Percentiles rank a stretch among this genome's conserved stretches.
Evolutionary conservation across 352 stramenopile species (phyloP).

Genomic region (Thalassiosira exigua): DNA sequence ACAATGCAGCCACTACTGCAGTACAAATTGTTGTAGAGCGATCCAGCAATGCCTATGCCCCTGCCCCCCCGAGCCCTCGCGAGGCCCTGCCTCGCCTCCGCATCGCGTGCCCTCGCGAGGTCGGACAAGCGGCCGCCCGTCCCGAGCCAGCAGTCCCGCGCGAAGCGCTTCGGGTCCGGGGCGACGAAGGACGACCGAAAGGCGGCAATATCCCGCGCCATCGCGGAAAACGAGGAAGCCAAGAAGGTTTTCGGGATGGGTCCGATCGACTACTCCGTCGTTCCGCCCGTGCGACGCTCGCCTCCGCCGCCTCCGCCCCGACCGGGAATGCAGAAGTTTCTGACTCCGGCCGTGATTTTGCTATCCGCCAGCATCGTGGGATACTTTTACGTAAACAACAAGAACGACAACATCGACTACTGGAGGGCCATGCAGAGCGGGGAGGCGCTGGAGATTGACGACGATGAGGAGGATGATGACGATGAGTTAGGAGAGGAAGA

Average conservation of each 20-base stretch:
- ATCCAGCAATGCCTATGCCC: too few species aligned
- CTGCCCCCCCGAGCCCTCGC: too few species aligned
- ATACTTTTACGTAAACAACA: slow-evolving; percentile 69
- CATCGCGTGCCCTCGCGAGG: too few species aligned
- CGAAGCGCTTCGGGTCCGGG: not conserved
- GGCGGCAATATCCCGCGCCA: not conserved
- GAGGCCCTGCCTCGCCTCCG: too few species aligned
- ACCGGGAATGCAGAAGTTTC: slow-evolving; percentile 29
- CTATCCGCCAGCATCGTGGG: slow-evolving; percentile 4
- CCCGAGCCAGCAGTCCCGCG: not conserved
- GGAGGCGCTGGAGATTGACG: slow-evolving; percentile 24
- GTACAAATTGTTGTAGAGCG: too few species aligned
- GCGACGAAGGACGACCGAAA: not conserved
- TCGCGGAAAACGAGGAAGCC: slow-evolving; percentile 21
- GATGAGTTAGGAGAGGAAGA: slow-evolving; percentile 33
- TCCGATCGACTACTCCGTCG: slow-evolving; percentile 57
- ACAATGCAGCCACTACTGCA: too few species aligned
- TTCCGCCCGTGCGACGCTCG: slow-evolving; percentile 36
- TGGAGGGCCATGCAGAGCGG: slow-evolving; percentile 62
- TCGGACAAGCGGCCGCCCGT: too few species aligned
- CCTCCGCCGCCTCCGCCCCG: slow-evolving; percentile 48
- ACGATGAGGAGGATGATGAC: slow-evolving; percentile 59
- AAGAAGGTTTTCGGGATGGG: slow-evolving; percentile 58
- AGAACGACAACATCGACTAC: slow-evolving; percentile 67
- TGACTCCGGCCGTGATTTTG: slow-evolving; percentile 17